phyloP scores from a whole-genome alignment of 441 rosid species.

The Capsella rubella region DNA sequence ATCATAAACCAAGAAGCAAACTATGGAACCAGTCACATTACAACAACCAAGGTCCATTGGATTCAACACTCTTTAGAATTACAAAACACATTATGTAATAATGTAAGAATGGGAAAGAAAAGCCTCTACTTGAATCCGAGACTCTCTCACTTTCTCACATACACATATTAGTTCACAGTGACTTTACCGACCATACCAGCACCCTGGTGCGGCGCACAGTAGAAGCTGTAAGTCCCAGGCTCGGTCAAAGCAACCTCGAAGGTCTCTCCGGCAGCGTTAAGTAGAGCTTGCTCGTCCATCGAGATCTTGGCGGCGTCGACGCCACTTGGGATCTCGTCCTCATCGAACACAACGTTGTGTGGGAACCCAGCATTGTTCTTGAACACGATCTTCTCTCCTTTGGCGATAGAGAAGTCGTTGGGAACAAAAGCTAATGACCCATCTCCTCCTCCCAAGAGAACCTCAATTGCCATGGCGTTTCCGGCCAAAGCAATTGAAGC shows the following conservation, averaged over 20 bases:
- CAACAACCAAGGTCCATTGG: slow-evolving; percentile 27
- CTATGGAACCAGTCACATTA: slow-evolving; percentile 30
- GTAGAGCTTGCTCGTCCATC: slow-evolving; percentile 74
- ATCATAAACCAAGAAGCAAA: not conserved
- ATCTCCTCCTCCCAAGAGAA: slow-evolving; percentile 74
- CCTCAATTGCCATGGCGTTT: slow-evolving; percentile 87
- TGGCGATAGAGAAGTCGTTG: slow-evolving; percentile 51
- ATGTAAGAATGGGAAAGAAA: slow-evolving; percentile 27
- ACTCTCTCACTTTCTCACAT: slow-evolving; percentile 53
- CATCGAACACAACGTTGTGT: slow-evolving; percentile 88
- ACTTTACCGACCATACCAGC: slow-evolving; percentile 97
- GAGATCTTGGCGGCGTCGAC: slow-evolving; percentile 88
- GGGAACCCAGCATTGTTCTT: slow-evolving; percentile 99
- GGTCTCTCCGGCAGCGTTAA: slow-evolving; percentile 77
- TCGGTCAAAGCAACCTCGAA: slow-evolving; percentile 73
- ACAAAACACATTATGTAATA: slow-evolving; percentile 27
- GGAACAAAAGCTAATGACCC: slow-evolving; percentile 83
- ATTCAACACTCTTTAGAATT: slow-evolving; percentile 38
- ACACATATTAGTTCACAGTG: slow-evolving; percentile 64
- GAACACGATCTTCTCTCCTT: slow-evolving; percentile 94
- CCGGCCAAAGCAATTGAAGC: slow-evolving; percentile 75
- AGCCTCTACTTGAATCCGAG: slow-evolving; percentile 23
- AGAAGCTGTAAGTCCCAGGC: slow-evolving; percentile 81
- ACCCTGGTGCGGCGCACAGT: slow-evolving; percentile 95
- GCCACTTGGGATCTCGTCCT: slow-evolving; percentile 87